A percentile compares a stretch with the other conserved stretches of the same genome.
Evolutionary conservation across 2,329 filamentous ascomycete species (phyloP).

Genomic region (Cryphonectria parasitica): DNA sequence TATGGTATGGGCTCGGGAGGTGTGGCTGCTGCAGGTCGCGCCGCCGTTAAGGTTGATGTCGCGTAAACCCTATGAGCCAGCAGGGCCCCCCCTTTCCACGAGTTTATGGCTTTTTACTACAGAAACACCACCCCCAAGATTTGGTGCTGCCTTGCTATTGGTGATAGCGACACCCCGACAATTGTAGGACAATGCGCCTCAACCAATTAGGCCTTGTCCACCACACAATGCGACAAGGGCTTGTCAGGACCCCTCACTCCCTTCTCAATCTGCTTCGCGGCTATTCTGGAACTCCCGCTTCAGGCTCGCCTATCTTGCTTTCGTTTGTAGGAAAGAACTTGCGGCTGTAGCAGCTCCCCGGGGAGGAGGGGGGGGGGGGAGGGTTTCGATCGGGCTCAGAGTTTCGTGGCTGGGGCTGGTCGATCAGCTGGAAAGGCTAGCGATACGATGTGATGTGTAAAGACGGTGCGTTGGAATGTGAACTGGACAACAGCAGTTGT

Average conservation of each 20-base stretch:
- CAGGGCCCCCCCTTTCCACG: slow-evolving; percentile 13
- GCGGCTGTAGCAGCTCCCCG: slow-evolving; percentile 23
- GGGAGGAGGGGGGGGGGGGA: slow-evolving; percentile 10
- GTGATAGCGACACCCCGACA: slow-evolving; percentile 19
- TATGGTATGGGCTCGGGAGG: slow-evolving; percentile 12
- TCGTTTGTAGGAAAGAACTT: neutral
- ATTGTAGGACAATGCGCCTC: slow-evolving; percentile 11
- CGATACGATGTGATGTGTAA: neutral
- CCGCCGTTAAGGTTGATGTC: slow-evolving; percentile 21
- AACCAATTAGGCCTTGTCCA: slow-evolving; percentile 14
- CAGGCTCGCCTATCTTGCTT: slow-evolving; percentile 12
- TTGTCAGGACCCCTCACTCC: slow-evolving; percentile 20
- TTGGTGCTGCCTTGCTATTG: slow-evolving; percentile 24
- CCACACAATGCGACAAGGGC: slow-evolving; percentile 19
- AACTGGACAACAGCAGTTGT: neutral
- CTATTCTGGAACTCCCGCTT: slow-evolving; percentile 7
- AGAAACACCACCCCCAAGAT: slow-evolving; percentile 20
- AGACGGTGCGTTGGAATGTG: neutral
- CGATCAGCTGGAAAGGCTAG: neutral
- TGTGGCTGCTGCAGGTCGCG: slow-evolving; percentile 13
- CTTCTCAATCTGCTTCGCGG: neutral
- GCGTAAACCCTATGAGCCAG: slow-evolving; percentile 21
- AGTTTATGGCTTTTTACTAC: slow-evolving; percentile 18
- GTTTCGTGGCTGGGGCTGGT: neutral
- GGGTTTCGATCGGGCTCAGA: slow-evolving; percentile 3